A percentile compares a stretch with the other conserved stretches of the same genome.
These are phyloP conservation scores for Bauhinia variegata DNA, from an alignment of 306 rosid genomes.

Conservation along the genomic window DNA sequence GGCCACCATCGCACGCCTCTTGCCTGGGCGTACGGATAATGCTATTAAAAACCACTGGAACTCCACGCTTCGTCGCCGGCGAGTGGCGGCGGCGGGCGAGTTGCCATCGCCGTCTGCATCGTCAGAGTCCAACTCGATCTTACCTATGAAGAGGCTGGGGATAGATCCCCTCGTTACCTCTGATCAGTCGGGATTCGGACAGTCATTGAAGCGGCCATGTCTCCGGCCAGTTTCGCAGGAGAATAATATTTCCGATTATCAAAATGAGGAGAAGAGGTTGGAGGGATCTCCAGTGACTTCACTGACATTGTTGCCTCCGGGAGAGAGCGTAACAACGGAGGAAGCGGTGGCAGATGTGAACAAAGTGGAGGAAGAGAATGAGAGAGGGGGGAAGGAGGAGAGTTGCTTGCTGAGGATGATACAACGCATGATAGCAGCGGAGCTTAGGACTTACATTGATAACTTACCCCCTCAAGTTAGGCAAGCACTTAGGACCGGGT, in stretches of 20 bases:
- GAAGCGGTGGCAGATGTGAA: slow-evolving; percentile 26
- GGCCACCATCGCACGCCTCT: slow-evolving; percentile 88
- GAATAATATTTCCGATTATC: slow-evolving; percentile 8
- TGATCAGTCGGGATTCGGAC: slow-evolving; percentile 3
- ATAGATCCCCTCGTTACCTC: neutral
- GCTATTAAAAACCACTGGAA: slow-evolving; percentile 98
- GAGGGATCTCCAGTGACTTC: slow-evolving; percentile 53
- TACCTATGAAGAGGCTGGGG: slow-evolving; percentile 1
- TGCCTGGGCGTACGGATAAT: slow-evolving; percentile 90
- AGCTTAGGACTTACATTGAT: slow-evolving; percentile 66
- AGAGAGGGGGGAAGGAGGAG: slow-evolving; percentile 17
- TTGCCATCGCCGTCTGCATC: slow-evolving; percentile 23
- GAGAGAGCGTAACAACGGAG: slow-evolving; percentile 24
- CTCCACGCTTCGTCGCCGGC: slow-evolving; percentile 75
- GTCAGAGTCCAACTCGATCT: slow-evolving; percentile 27
- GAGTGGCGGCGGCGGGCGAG: slow-evolving; percentile 6
- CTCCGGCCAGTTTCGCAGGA: slow-evolving; percentile 37
- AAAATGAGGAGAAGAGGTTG: neutral
- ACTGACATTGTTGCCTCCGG: slow-evolving; percentile 54
- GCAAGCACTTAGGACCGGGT: slow-evolving; percentile 20
- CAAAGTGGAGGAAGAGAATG: slow-evolving; percentile 15
- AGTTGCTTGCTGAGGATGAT: slow-evolving; percentile 46
- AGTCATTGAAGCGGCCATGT: slow-evolving; percentile 55
- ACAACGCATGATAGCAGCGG: slow-evolving; percentile 70
- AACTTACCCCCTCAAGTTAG: slow-evolving; percentile 39